These are phyloP conservation scores for Serendipita sp. DNA, from an alignment of 768 basidiomycete species.

Conservation along the genomic window DNA sequence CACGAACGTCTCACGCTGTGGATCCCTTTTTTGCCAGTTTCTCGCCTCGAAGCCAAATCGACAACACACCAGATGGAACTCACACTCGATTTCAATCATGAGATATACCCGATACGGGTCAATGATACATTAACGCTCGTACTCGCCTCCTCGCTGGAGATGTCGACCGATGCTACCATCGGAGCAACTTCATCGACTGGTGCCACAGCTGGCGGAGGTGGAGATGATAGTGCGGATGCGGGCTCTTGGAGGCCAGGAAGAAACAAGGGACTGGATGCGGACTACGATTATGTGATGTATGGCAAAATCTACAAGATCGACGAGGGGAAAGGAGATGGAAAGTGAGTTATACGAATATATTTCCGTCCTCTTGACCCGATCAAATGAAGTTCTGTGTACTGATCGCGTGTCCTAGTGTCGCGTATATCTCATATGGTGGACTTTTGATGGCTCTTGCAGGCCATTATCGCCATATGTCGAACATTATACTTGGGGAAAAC, in stretches of 20 bases:
- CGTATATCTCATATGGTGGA: conserved; percentile 92
- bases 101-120: conserved; percentile 59
- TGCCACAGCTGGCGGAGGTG: conserved; percentile 30
- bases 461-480: conserved; percentile 79
- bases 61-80: conserved; percentile 86
- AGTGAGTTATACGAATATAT: conserved; percentile 36
- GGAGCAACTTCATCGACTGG: conserved; percentile 15
- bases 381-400: background rate
- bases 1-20: background rate
- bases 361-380: background rate
- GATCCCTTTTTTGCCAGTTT: conserved; percentile 36
- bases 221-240: conserved; percentile 50
- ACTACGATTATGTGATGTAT: conserved; percentile 99
- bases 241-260: conserved; percentile 77
- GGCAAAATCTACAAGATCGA: conserved; percentile 99
- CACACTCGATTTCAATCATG: conserved; percentile 86
- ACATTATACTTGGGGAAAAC: conserved; percentile 83
- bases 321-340: conserved; percentile 62
- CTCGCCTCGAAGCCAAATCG: conserved; percentile 75
- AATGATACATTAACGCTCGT: conserved; percentile 70
- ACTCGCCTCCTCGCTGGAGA: conserved; percentile 54
- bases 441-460: conserved; percentile 88
- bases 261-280: conserved; percentile 68
- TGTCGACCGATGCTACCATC: background rate
- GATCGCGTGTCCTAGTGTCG: conserved; percentile 42